Evolutionary conservation across 495 filamentous ascomycete genomes (phyloP).

Genomic region (Hyaloscypha hepaticicola): DNA sequence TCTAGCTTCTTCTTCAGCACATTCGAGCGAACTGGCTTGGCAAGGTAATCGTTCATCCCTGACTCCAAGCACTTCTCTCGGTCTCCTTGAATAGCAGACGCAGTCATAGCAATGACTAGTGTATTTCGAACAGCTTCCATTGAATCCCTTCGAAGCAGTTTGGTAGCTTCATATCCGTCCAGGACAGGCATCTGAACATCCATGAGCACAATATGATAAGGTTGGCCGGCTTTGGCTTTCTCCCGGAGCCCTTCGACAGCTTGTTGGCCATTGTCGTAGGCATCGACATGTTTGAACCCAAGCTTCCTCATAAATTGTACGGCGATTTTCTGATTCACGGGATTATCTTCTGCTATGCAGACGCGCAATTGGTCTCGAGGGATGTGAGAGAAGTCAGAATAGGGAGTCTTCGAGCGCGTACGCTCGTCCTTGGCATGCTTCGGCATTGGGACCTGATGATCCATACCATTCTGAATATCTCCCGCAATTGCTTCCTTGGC

Average conservation of each 20-base stretch:
- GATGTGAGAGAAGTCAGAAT: slow-evolving; percentile 59
- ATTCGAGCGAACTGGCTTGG: slow-evolving; percentile 79
- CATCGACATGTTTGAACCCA: slow-evolving; percentile 73
- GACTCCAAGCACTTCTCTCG: slow-evolving; percentile 88
- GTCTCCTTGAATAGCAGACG: slow-evolving; percentile 86
- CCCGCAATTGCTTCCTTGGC: slow-evolving; percentile 54
- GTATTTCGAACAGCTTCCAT: slow-evolving; percentile 72
- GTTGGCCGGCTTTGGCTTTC: slow-evolving; percentile 64
- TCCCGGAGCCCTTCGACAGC: slow-evolving; percentile 79
- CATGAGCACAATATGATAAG: slow-evolving; percentile 85
- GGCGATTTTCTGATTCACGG: slow-evolving; percentile 89
- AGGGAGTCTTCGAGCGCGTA: slow-evolving; percentile 16
- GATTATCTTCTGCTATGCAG: slow-evolving; percentile 90
- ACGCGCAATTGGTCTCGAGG: slow-evolving; percentile 76
- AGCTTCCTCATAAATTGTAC: slow-evolving; percentile 84
- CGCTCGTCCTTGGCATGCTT: slow-evolving; percentile 25
- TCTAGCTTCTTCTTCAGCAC: slow-evolving; percentile 76
- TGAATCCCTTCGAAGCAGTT: slow-evolving; percentile 70
- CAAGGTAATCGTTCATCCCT: slow-evolving; percentile 95
- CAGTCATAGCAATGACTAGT: slow-evolving; percentile 91
- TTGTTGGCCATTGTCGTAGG: slow-evolving; percentile 81
- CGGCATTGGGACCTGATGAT: slow-evolving; percentile 12
- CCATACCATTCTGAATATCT: slow-evolving; percentile 39
- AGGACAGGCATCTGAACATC: slow-evolving; percentile 94
- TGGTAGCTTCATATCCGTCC: slow-evolving; percentile 91